A percentile compares a stretch with the other conserved stretches of the same genome.
Evolutionary conservation across 345 rosid species (phyloP).

Genomic region (rapeseed (Brassica napus)): Da-Ae NC_063445.1:51811501-51812000

Average conservation of each 20-base stretch:
- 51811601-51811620: not conserved
- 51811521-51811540: not conserved
- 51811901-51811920: conserved; percentile 19
- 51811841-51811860: conserved; percentile 27
- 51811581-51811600: too few relatives aligned
- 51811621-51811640: not conserved
- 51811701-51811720: not conserved
- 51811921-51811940: conserved; percentile 16
- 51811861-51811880: conserved; percentile 13
- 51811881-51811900: conserved; percentile 53
- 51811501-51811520: not conserved
- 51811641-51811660: too few relatives aligned
- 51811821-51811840: conserved; percentile 42
- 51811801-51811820: conserved; percentile 54
- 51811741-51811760: conserved; percentile 59
- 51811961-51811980: not conserved
- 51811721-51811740: conserved; percentile 23
- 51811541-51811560: not conserved
- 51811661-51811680: too few relatives aligned
- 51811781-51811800: conserved; percentile 69
- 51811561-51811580: not conserved
- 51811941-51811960: conserved; percentile 22
- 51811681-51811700: too few relatives aligned
- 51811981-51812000: not conserved
- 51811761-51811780: conserved; percentile 42